Percentiles rank a stretch among this genome's conserved stretches.
Conservation (phyloP, 768 basidiomycete species). For the Imleria badia region DNA sequence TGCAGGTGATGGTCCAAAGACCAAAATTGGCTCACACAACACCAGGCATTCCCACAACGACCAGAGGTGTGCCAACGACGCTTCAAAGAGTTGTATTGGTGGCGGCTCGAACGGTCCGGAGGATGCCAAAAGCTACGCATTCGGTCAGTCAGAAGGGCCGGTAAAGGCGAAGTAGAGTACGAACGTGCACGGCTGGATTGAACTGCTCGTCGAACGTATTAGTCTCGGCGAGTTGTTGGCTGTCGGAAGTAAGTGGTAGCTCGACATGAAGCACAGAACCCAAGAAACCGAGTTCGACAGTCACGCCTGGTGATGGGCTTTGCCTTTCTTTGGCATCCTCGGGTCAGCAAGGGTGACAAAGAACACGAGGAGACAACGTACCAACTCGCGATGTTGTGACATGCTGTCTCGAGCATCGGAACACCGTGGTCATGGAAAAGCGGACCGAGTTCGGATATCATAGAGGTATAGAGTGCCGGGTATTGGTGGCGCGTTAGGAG, state of each 20-base stretch:
- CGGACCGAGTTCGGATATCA: slow-evolving; percentile 70
- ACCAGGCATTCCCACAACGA: slow-evolving; percentile 94
- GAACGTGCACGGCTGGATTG: slow-evolving; percentile 52
- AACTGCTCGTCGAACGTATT: slow-evolving; percentile 51
- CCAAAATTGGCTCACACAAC: slow-evolving; percentile 84
- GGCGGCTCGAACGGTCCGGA: slow-evolving; percentile 57
- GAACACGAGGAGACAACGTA: slow-evolving; percentile 37
- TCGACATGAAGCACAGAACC: slow-evolving; percentile 73
- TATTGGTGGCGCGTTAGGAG: slow-evolving; percentile 79
- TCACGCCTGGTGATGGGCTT: slow-evolving; percentile 63
- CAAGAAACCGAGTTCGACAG: slow-evolving; percentile 80
- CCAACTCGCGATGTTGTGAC: slow-evolving; percentile 84
- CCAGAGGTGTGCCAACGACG: slow-evolving; percentile 67
- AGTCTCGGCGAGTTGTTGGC: slow-evolving; percentile 67
- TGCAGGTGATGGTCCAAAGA: slow-evolving; percentile 78
- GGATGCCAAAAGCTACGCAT: slow-evolving; percentile 65
- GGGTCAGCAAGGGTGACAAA: slow-evolving; percentile 7
- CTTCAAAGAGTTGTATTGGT: slow-evolving; percentile 61
- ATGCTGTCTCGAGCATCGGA: slow-evolving; percentile 82
- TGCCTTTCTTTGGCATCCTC: slow-evolving; percentile 62
- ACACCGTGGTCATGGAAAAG: slow-evolving; percentile 70
- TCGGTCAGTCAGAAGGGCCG: not conserved
- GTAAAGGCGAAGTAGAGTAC: not conserved
- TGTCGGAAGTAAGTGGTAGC: slow-evolving; percentile 65
- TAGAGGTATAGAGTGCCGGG: slow-evolving; percentile 76